Base-by-base conservation (phyloP, 2,329 filamentous ascomycete species). In the Hortaea sp. region DNA sequence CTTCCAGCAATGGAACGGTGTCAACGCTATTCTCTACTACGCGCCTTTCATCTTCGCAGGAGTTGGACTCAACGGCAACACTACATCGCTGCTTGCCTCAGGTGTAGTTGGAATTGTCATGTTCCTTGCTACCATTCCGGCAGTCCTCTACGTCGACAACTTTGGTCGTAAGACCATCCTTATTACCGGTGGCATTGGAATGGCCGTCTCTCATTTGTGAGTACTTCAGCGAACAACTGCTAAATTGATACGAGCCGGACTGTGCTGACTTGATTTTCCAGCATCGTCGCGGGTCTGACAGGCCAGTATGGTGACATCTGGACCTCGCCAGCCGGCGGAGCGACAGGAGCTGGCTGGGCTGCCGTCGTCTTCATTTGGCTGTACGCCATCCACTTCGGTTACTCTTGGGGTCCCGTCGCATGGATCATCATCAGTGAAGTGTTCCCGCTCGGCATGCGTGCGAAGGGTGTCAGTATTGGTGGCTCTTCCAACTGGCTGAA, bases 311-410 rank as follows among this genome's bases (percentile, higher is more conserved):
- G 77, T 11, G 60, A 77, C 51, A 64, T 71, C 3, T 88, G 82
- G 71, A 59, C 63, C 0, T 59, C 68, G 0, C 74, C 87, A 45
- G 20, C 70, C 5, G 76, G 74, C 0, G 20, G 20, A 20, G 20
- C 20, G 20, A 20, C 20, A 20, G 20, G 20, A 20, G 80, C 81
- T 0, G 84, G 83, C 1, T 88, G 85, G 84, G 82, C 68, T 3
- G 75, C 81, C 0, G 81, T 77, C 3, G 71, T 63, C 43, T 82
- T 85, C 73, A 78, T 85, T 5, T 88, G 83, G 83, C 71, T 88
- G 1, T 88, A 84, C 52, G 77, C 84, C 20, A 69, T 84, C 30
- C 76, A 85, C 60, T 88, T 88, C 57, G 84, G 81, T 29, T 87
- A 85, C 61, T 81, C 77, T 0, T 88, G 83, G 83, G 81, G 82